These are phyloP conservation scores for Suillus cothurnatus DNA, from an alignment of 768 basidiomycete species.

Conservation along the genomic window DNA sequence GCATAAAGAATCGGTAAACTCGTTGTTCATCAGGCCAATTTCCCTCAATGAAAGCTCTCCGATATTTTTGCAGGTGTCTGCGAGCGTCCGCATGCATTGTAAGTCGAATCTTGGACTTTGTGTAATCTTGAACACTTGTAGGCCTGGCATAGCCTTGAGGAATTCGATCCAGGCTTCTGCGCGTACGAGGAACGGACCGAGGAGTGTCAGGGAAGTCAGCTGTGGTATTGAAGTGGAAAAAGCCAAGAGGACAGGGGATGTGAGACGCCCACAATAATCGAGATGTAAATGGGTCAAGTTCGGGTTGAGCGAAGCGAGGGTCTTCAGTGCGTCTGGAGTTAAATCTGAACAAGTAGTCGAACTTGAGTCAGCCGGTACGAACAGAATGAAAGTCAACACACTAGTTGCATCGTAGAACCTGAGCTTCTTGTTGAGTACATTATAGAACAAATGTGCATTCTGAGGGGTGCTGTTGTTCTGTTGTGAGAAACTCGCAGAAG, in stretches of 20 bases:
- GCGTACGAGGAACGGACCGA: slow-evolving; percentile 87
- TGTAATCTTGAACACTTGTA: slow-evolving; percentile 76
- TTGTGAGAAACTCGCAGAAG: neutral
- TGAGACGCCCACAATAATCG: slow-evolving; percentile 84
- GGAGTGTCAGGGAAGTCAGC: slow-evolving; percentile 74
- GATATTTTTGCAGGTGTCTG: slow-evolving; percentile 51
- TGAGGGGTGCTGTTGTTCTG: slow-evolving; percentile 59
- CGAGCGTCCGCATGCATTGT: slow-evolving; percentile 61
- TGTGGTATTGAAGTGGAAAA: slow-evolving; percentile 67
- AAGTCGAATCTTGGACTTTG: slow-evolving; percentile 88
- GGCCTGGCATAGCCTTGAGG: slow-evolving; percentile 60
- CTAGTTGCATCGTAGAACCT: slow-evolving; percentile 89
- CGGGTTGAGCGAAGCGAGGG: slow-evolving; percentile 81
- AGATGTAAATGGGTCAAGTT: slow-evolving; percentile 79
- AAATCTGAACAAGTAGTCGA: slow-evolving; percentile 53
- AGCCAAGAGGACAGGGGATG: slow-evolving; percentile 55
- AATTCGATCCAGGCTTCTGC: slow-evolving; percentile 73
- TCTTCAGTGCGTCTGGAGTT: slow-evolving; percentile 60
- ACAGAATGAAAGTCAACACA: slow-evolving; percentile 38
- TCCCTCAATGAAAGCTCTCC: slow-evolving; percentile 79
- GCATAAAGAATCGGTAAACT: slow-evolving; percentile 57
- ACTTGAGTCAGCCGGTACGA: slow-evolving; percentile 5
- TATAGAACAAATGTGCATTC: slow-evolving; percentile 86
- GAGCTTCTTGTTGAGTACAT: slow-evolving; percentile 63
- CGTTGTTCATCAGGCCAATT: slow-evolving; percentile 69